Percentiles rank a stretch among this genome's conserved stretches.
These are phyloP conservation scores for Amanita brunnescens DNA, from an alignment of 768 basidiomycete species.

Conservation along the genomic window DNA sequence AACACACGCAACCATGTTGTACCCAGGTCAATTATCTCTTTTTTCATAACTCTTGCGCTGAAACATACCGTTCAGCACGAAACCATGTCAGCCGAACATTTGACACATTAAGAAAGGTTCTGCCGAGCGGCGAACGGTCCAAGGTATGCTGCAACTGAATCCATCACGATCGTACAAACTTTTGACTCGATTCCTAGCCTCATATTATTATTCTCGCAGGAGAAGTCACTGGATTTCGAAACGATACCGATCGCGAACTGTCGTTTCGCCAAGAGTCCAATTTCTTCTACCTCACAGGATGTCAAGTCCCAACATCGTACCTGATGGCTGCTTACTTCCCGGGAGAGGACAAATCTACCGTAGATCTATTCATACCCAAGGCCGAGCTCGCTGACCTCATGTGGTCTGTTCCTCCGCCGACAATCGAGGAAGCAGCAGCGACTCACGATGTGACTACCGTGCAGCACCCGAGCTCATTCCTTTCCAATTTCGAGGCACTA, in stretches of 20 bases:
- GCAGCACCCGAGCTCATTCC: slow-evolving; percentile 38
- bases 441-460: slow-evolving; percentile 56
- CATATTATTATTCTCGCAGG: slow-evolving; percentile 66
- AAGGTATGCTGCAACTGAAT: slow-evolving; percentile 36
- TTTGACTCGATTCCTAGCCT: slow-evolving; percentile 30
- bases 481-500: slow-evolving; percentile 35
- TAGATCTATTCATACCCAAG: slow-evolving; percentile 74
- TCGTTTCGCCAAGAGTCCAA: slow-evolving; percentile 69
- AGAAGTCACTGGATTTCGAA: slow-evolving; percentile 51
- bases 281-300: slow-evolving; percentile 83
- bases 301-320: slow-evolving; percentile 61
- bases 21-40: slow-evolving; percentile 23
- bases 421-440: slow-evolving; percentile 40
- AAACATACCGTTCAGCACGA: slow-evolving; percentile 28
- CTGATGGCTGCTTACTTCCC: slow-evolving; percentile 52
- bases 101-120: slow-evolving; percentile 35
- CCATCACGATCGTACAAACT: background rate
- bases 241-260: slow-evolving; percentile 83
- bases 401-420: slow-evolving; percentile 83
- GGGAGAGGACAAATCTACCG: slow-evolving; percentile 31
- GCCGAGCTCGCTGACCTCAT: slow-evolving; percentile 65
- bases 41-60: background rate
- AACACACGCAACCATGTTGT: slow-evolving; percentile 17
- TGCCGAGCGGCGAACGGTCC: slow-evolving; percentile 39
- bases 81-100: slow-evolving; percentile 49